phyloP scores from a whole-genome alignment of 2,329 filamentous ascomycete genomes.

The Beauveria sp. region DNA sequence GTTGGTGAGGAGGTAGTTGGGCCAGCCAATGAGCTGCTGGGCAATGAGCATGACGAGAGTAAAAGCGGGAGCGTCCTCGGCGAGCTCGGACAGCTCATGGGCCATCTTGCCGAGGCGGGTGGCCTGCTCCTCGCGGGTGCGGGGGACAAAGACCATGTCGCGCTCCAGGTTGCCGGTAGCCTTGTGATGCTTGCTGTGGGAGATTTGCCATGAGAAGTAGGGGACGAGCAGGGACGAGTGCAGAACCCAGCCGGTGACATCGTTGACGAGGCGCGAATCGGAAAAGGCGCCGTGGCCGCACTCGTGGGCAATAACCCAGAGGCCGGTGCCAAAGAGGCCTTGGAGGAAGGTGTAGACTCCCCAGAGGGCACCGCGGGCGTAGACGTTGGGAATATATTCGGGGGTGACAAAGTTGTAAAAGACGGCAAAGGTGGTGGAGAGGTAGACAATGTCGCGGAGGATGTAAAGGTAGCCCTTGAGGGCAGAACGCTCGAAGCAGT shows the following conservation, averaged over 20 bases:
- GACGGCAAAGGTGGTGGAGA: slow-evolving; percentile 73
- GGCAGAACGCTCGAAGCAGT: slow-evolving; percentile 88
- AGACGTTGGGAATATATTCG: slow-evolving; percentile 65
- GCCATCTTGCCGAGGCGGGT: slow-evolving; percentile 62
- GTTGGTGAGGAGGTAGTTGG: slow-evolving; percentile 82
- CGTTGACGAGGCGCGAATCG: slow-evolving; percentile 81
- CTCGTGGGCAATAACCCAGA: slow-evolving; percentile 97
- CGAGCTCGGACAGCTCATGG: slow-evolving; percentile 81
- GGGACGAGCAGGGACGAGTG: slow-evolving; percentile 87
- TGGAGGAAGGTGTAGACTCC: slow-evolving; percentile 68
- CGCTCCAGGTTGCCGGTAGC: slow-evolving; percentile 94
- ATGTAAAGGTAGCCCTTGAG: slow-evolving; percentile 73
- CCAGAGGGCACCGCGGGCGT: slow-evolving; percentile 59
- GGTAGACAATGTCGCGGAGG: slow-evolving; percentile 64
- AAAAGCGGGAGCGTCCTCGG: slow-evolving; percentile 87
- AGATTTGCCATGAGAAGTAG: slow-evolving; percentile 99
- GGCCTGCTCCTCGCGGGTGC: slow-evolving; percentile 77
- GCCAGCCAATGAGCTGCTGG: slow-evolving; percentile 92
- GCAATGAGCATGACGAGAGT: slow-evolving; percentile 66
- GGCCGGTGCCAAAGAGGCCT: slow-evolving; percentile 84
- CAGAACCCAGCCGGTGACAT: slow-evolving; percentile 83
- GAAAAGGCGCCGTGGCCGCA: slow-evolving; percentile 97
- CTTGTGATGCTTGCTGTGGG: slow-evolving; percentile 99
- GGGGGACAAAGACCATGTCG: slow-evolving; percentile 98
- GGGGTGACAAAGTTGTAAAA: slow-evolving; percentile 88